Percentiles rank a stretch among this genome's conserved stretches.
Evolutionary conservation across 257 asterid species (phyloP).

Genomic region (Paulownia fortunei): DNA sequence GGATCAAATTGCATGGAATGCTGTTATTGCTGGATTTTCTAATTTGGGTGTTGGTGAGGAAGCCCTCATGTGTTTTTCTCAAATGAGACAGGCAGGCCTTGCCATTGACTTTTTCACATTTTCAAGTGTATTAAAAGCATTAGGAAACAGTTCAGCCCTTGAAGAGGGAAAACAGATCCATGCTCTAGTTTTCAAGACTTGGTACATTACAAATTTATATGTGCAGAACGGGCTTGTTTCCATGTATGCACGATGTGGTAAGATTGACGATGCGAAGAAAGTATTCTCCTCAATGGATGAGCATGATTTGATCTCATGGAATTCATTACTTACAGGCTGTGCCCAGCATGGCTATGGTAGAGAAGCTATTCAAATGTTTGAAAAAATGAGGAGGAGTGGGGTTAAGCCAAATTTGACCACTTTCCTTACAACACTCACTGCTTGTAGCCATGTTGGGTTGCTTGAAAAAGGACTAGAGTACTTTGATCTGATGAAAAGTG

Average conservation of each 20-base stretch:
- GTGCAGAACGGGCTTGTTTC: slow-evolving; percentile 64
- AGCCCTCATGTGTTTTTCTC: slow-evolving; percentile 50
- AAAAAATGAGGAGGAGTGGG: slow-evolving; percentile 52
- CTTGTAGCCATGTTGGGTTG: slow-evolving; percentile 68
- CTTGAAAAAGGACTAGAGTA: slow-evolving; percentile 54
- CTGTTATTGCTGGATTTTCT: slow-evolving; percentile 64
- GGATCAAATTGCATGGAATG: slow-evolving; percentile 76
- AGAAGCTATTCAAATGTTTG: slow-evolving; percentile 57
- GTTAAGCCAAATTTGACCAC: slow-evolving; percentile 57
- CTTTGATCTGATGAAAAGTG: slow-evolving; percentile 54
- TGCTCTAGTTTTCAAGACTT: slow-evolving; percentile 49
- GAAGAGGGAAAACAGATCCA: slow-evolving; percentile 62
- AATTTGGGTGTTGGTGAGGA: slow-evolving; percentile 54
- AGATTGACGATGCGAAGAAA: slow-evolving; percentile 48
- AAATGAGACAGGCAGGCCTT: slow-evolving; percentile 51
- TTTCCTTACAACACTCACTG: slow-evolving; percentile 53
- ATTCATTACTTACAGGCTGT: slow-evolving; percentile 56
- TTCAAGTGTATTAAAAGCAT: slow-evolving; percentile 60
- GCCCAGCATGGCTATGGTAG: slow-evolving; percentile 62
- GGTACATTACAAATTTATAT: slow-evolving; percentile 36
- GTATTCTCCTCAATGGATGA: slow-evolving; percentile 55
- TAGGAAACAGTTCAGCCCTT: slow-evolving; percentile 56
- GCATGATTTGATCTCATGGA: slow-evolving; percentile 69
- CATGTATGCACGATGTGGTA: slow-evolving; percentile 74
- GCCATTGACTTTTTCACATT: slow-evolving; percentile 51